Evolutionary conservation across 2,329 filamentous ascomycete species (phyloP).

Genomic region (Pseudocercospora vitis): DNA sequence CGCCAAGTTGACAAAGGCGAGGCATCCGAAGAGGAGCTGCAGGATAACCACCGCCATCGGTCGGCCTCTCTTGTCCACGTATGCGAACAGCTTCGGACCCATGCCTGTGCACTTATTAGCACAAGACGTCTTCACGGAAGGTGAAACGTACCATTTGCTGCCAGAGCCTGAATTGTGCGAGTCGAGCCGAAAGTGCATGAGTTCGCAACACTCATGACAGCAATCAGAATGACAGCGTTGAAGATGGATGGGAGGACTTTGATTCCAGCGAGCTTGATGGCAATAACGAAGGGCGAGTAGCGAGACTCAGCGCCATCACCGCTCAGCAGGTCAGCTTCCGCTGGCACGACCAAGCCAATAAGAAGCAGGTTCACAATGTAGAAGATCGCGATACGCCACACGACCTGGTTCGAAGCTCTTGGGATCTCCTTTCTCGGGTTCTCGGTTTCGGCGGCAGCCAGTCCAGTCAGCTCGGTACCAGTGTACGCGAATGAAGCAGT

Average conservation of each 20-base stretch:
- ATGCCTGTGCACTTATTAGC: slow-evolving; percentile 52
- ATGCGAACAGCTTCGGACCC: slow-evolving; percentile 73
- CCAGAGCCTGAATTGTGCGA: slow-evolving; percentile 55
- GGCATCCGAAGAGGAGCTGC: slow-evolving; percentile 66
- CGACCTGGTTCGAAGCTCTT: slow-evolving; percentile 34
- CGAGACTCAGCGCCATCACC: slow-evolving; percentile 44
- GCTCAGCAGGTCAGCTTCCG: slow-evolving; percentile 46
- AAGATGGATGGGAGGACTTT: slow-evolving; percentile 68
- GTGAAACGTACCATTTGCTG: slow-evolving; percentile 39
- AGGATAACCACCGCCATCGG: slow-evolving; percentile 71
- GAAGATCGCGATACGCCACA: slow-evolving; percentile 36
- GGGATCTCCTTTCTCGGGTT: slow-evolving; percentile 49
- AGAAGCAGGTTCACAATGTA: slow-evolving; percentile 35
- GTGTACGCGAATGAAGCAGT: slow-evolving; percentile 53
- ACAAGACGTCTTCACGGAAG: neutral
- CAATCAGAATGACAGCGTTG: slow-evolving; percentile 72
- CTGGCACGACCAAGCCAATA: slow-evolving; percentile 34
- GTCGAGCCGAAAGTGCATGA: slow-evolving; percentile 59
- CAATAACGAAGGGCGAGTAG: slow-evolving; percentile 67
- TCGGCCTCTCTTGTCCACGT: slow-evolving; percentile 80
- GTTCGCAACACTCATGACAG: slow-evolving; percentile 59
- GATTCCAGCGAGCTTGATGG: slow-evolving; percentile 66
- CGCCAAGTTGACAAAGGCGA: slow-evolving; percentile 68
- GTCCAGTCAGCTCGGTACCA: slow-evolving; percentile 54
- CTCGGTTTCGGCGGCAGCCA: slow-evolving; percentile 53